A percentile compares a stretch with the other conserved stretches of the same genome.
These are phyloP conservation scores for Metschnikowia orientalis DNA, from an alignment of 805 yeast species.

Conservation along the genomic window DNA sequence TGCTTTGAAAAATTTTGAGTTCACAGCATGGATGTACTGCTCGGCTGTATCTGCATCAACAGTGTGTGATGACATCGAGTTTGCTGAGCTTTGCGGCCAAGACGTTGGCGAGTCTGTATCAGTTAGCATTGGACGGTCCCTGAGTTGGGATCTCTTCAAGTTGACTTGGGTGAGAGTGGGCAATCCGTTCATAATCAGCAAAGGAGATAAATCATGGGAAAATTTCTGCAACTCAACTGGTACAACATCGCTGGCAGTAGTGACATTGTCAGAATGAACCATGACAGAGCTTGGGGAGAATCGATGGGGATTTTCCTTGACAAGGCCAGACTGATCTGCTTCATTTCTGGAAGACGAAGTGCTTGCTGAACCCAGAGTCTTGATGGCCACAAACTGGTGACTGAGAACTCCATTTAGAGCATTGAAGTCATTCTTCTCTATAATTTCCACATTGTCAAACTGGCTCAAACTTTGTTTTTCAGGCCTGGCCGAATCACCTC, in stretches of 20 bases:
- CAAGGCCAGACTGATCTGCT: too few species aligned
- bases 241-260: too few species aligned
- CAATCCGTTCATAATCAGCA: not conserved
- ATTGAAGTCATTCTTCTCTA: constrained; percentile 4
- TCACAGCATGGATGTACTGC: constrained; percentile 8
- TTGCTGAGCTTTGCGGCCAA: constrained; percentile 3
- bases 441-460: constrained; percentile 1
- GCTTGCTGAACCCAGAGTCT: not conserved
- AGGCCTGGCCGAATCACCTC: not conserved
- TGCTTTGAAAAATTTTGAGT: constrained; percentile 13
- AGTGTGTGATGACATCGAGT: constrained; percentile 2
- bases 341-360: too few species aligned
- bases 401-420: constrained; percentile 5
- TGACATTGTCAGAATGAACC: too few species aligned
- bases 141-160: constrained; percentile 2
- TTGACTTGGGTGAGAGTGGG: constrained; percentile 5
- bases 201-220: too few species aligned
- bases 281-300: too few species aligned
- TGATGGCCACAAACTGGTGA: constrained; percentile 3
- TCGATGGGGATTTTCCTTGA: too few species aligned
- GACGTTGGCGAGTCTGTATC: not conserved
- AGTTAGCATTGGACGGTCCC: too few species aligned
- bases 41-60: constrained; percentile 1
- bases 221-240: too few species aligned
- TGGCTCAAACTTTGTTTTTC: constrained; percentile 1